Conservation (phyloP, 2,329 filamentous ascomycete species). For the Phialemonium atrogriseum region DNA sequence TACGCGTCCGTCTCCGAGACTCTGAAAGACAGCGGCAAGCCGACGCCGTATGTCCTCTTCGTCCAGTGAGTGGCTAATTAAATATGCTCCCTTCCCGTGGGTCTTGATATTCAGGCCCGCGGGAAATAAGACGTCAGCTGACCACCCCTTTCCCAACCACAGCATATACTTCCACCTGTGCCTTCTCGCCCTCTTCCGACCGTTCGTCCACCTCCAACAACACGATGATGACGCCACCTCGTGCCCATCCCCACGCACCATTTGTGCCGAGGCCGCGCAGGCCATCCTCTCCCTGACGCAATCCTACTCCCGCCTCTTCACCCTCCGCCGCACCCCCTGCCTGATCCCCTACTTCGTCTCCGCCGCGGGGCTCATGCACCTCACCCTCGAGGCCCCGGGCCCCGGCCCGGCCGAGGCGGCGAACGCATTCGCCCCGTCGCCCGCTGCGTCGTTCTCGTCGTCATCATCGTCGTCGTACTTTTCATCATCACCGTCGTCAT, state of each 20-base stretch:
- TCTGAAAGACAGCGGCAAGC: constrained; percentile 1
- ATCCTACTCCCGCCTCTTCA: constrained; percentile 20
- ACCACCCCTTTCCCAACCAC: neutral
- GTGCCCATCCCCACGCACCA: constrained; percentile 13
- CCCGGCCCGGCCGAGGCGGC: no score
- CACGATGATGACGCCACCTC: neutral
- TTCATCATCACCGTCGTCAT: no score
- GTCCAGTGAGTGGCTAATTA: constrained; percentile 4
- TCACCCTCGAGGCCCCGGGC: neutral
- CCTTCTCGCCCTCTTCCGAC: constrained; percentile 5
- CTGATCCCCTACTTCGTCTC: constrained; percentile 22
- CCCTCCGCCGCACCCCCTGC: constrained; percentile 19
- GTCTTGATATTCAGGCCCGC: no score
- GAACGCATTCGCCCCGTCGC: no score
- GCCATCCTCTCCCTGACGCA: constrained; percentile 22
- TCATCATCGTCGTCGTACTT: no score
- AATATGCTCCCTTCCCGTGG: no score
- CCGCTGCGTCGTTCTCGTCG: no score
- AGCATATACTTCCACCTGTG: constrained; percentile 8
- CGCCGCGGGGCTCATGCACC: constrained; percentile 3
- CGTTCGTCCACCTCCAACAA: constrained; percentile 4
- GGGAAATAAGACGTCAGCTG: no score
- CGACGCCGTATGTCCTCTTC: constrained; percentile 3
- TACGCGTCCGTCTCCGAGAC: constrained; percentile 2
- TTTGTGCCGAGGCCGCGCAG: constrained; percentile 22